A percentile compares a stretch with the other conserved stretches of the same genome.
Conservation (phyloP, 345 rosid genomes). For the Eucalyptus tenuipes region DNA sequence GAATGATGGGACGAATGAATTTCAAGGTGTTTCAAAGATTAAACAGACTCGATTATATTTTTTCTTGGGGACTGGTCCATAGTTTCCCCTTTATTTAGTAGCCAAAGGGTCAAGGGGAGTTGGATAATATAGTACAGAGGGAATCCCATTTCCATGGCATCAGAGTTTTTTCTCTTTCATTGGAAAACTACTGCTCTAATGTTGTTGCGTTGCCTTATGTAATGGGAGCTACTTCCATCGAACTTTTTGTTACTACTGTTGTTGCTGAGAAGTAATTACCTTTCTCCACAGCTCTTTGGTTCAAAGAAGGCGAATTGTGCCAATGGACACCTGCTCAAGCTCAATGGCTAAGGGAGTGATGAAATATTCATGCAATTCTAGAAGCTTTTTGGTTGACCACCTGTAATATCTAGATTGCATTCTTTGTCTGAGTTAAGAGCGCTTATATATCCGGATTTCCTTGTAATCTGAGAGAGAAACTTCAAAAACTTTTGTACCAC, state of each 20-base stretch:
- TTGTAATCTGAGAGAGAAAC: background rate
- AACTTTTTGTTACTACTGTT: background rate
- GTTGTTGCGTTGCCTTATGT: background rate
- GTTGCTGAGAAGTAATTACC: background rate
- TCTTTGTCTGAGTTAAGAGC: background rate
- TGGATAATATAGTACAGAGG: background rate
- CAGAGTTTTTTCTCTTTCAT: background rate
- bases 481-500: background rate
- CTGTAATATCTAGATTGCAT: background rate
- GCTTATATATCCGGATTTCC: background rate
- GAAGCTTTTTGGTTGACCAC: background rate
- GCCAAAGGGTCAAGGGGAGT: background rate
- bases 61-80: background rate
- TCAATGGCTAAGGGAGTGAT: constrained; percentile 67
- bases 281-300: constrained; percentile 60
- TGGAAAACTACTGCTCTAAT: background rate
- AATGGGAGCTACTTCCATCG: background rate
- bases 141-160: background rate
- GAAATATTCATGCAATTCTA: background rate
- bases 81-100: background rate
- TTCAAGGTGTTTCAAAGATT: background rate
- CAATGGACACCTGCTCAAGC: constrained; percentile 75
- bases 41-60: background rate
- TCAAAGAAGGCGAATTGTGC: constrained; percentile 77
- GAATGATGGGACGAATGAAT: background rate